These are phyloP conservation scores for Populus simonii DNA, from an alignment of 345 rosid genomes.

Conservation along the genomic window DNA sequence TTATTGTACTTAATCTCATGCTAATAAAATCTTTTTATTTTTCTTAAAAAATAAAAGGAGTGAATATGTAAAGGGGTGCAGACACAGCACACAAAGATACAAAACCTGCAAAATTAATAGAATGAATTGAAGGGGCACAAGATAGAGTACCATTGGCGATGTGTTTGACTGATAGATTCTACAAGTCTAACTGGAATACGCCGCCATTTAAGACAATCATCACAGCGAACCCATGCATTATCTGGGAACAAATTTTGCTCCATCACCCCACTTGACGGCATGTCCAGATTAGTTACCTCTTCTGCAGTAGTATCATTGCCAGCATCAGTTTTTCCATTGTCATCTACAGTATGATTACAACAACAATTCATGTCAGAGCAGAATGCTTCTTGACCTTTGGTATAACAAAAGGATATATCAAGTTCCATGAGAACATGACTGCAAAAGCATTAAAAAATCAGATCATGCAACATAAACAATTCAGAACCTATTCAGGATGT, in stretches of 20 bases:
- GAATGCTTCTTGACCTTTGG: neutral
- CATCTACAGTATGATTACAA: conserved; percentile 29
- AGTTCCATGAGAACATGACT: neutral
- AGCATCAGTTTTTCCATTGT: conserved; percentile 26
- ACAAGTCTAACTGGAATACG: conserved; percentile 74
- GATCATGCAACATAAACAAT: conserved; percentile 1
- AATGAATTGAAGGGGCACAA: neutral
- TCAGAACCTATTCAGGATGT: conserved; percentile 50
- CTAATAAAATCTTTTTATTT: neutral
- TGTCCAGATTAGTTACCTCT: conserved; percentile 38
- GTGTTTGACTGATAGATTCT: conserved; percentile 55
- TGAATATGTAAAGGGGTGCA: neutral
- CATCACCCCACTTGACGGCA: conserved; percentile 27
- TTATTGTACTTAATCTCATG: neutral
- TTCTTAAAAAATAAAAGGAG: neutral
- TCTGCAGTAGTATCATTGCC: conserved; percentile 25
- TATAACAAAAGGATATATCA: conserved; percentile 1
- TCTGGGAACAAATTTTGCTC: conserved; percentile 43
- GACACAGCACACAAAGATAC: neutral
- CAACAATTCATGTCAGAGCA: conserved; percentile 11
- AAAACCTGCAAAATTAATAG: conserved; percentile 5
- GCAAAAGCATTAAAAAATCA: neutral
- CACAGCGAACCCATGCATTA: conserved; percentile 95
- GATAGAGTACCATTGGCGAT: conserved; percentile 67
- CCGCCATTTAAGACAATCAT: conserved; percentile 93